Percentiles rank a stretch among this genome's conserved stretches.
Conservation (phyloP, 768 basidiomycete genomes). For the Cytidiella melzeri region DNA sequence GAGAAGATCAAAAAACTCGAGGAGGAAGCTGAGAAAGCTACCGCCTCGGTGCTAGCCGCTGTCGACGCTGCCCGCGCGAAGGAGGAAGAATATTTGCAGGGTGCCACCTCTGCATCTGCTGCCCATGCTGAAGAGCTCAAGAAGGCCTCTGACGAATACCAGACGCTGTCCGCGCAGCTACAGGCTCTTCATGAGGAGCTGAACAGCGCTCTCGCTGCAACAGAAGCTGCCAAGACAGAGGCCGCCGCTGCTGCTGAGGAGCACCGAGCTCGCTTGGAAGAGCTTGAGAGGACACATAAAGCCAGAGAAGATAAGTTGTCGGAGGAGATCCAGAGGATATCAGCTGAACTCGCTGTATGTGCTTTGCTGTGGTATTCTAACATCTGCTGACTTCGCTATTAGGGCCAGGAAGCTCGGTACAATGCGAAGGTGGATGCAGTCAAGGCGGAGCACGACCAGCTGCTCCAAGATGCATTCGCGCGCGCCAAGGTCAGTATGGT, state of each 20-base stretch:
- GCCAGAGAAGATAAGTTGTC: conserved; percentile 46
- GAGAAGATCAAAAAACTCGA: conserved; percentile 46
- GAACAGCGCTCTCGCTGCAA: conserved; percentile 35
- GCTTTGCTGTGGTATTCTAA: not conserved
- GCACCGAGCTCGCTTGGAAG: conserved; percentile 43
- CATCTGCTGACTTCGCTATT: conserved; percentile 7
- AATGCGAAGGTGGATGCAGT: conserved; percentile 58
- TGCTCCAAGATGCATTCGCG: conserved; percentile 66
- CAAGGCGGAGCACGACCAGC: conserved; percentile 54
- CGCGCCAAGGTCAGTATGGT: conserved; percentile 56
- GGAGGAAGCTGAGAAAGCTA: conserved; percentile 44
- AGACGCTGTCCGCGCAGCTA: conserved; percentile 37
- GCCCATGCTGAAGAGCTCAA: conserved; percentile 45
- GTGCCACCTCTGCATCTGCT: conserved; percentile 34
- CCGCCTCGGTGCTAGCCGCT: conserved; percentile 41
- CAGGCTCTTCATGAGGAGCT: conserved; percentile 44
- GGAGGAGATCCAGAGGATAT: conserved; percentile 50
- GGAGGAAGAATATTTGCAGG: conserved; percentile 38
- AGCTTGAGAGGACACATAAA: conserved; percentile 44
- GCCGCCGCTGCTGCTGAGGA: conserved; percentile 39
- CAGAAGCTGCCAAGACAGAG: conserved; percentile 43
- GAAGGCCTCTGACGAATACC: conserved; percentile 24
- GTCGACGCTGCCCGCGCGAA: conserved; percentile 40
- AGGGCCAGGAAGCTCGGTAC: conserved; percentile 71
- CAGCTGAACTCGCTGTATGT: conserved; percentile 59